Evolutionary conservation across 2,329 filamentous ascomycete species (phyloP), one percentile per base, ranked within the genome.

Genomic region (Coccinonectria pachysandricola): DNA sequence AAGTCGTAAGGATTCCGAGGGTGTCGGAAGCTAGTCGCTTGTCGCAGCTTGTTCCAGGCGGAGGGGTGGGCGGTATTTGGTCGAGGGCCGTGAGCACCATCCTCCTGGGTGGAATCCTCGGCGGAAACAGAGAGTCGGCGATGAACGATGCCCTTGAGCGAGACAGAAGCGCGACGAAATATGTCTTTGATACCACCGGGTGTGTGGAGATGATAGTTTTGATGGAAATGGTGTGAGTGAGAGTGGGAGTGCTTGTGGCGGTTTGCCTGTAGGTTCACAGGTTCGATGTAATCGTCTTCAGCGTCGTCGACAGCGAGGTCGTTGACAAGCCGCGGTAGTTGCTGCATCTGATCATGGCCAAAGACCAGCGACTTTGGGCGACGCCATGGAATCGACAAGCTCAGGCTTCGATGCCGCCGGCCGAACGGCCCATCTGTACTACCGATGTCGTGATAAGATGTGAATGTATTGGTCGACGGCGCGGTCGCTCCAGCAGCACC

Each of bases 141-240:
- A 26, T 64, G 57, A 6, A 69, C 64, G 16, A 73, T 62, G 16
- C 62, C 63, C 41, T 65, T 64, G 26, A 74, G 43, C 7, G 66
- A 69, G 27, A 70, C 42, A 3, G 71, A 75, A 1, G 70, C 71
- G 7, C 71, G 57, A 13, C 69, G 63, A 25, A 74, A 56, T 35
- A 64, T 67, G 24, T 64, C 60, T 44, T 63, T 68, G 30, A 74
- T 46, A 23, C 54, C 52, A 23, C 48, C 48, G 1, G 51, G 39
- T 4, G 37, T 29, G 22, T 44, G 44, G 9, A 40, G 38, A 14
- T 40, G 33, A 9, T 50, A 43, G 29, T 42, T 37, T 26, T 43
- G 42, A 7, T 43, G 32, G 26, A 27, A 23, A 11, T 51, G 42
- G 31, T 44, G 39, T 24, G 50, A 35, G 21, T 37, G 36, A 15